These are phyloP conservation scores for Aquilaria sinensis DNA, from an alignment of 345 rosid species.

Conservation along the genomic window DNA sequence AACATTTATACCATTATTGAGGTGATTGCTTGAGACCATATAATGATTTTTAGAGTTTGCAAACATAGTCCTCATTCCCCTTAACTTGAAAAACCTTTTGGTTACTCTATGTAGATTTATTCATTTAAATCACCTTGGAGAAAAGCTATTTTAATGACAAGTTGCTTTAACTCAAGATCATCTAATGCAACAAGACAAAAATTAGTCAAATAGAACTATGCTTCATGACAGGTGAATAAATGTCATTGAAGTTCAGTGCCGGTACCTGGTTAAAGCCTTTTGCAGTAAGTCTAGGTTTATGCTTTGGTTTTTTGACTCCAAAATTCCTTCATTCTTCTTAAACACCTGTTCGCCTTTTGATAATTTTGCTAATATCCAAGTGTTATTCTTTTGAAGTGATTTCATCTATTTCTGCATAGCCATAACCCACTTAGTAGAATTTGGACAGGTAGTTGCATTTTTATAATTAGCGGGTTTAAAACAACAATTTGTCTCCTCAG, in stretches of 20 bases:
- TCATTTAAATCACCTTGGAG: too few relatives aligned
- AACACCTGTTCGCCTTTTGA: background rate
- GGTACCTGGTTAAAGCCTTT: background rate
- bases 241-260: too few relatives aligned
- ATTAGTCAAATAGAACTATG: too few relatives aligned
- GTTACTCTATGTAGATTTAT: too few relatives aligned
- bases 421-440: too few relatives aligned
- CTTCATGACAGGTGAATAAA: too few relatives aligned
- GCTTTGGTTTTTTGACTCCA: too few relatives aligned
- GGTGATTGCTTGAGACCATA: background rate
- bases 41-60: background rate
- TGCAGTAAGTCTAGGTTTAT: background rate
- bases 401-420: too few relatives aligned
- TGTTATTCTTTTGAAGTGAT: too few relatives aligned
- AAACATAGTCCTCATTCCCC: background rate
- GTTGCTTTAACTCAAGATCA: too few relatives aligned
- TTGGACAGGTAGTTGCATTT: background rate
- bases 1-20: background rate
- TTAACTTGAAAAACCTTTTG: background rate
- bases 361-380: background rate
- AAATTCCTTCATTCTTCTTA: background rate
- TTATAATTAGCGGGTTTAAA: background rate
- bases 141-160: too few relatives aligned
- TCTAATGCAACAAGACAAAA: too few relatives aligned
- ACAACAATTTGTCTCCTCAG: background rate